Base-by-base conservation (phyloP, 2,329 filamentous ascomycete species). In the Polytolypa hystricis region DNA sequence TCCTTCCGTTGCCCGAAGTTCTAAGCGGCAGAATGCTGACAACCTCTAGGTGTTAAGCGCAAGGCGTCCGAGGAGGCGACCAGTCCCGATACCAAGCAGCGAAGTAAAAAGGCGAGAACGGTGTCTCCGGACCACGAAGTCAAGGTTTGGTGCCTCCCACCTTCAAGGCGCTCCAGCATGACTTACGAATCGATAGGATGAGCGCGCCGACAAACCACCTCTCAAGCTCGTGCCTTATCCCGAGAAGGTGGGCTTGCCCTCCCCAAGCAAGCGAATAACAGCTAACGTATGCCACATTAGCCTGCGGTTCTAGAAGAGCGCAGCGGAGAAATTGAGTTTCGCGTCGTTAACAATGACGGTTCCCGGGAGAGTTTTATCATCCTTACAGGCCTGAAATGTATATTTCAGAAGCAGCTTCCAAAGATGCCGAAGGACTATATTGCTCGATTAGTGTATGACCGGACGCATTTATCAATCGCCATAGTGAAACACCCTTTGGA, bases 371-470 rank as follows among this genome's bases (percentile, higher is more conserved):
- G 84, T 54, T 79, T 87, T 47, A 93, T 96, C 54, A 93, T 98
- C 49, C 70, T 98, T 41, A 95, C 89, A 0, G 91, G 91, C 10
- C 69, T 98, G 38, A 98, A 96, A 58, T 94, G 87, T 55, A 93
- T 98, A 46, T 96, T 98, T 53, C 91, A 98, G 58, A 96, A 96
- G 51, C 91, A 98, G 56, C 70, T 98, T 4, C 91, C 91, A 0
- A 96, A 96, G 62, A 98, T 98, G 91, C 91, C 91, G 10, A 95
- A 96, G 61, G 91, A 96, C 55, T 98, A 98, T 58, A 96, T 98
- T 50, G 91, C 91, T 3, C 83, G 91, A 26, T 76, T 98, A 5
- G 91, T 98, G 40, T 98, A 98, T 64, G 91, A 98, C 61, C 80
- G 91, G 35, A 94, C 89, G 4, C 91, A 98, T 65, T 60, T 96